Evolutionary conservation across 2,329 filamentous ascomycete genomes (phyloP).

Genomic region (Orbilia brochopaga): DNA sequence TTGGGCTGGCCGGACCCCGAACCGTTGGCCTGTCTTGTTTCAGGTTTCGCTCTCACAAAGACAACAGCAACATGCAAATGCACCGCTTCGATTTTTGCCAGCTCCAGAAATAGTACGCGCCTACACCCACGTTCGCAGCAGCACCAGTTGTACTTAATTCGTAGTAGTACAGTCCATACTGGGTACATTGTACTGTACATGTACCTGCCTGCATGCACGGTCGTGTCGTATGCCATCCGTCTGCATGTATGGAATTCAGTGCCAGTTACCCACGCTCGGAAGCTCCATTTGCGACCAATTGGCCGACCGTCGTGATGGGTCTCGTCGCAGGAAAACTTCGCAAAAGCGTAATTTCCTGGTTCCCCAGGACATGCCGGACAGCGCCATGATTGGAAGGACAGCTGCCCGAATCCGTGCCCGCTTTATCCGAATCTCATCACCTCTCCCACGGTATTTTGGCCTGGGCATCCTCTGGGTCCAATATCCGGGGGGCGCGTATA

Average conservation of each 20-base stretch:
- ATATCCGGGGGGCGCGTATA: slow-evolving; percentile 41
- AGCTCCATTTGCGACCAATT: neutral
- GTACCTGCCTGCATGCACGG: too few relatives aligned
- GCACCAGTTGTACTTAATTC: neutral
- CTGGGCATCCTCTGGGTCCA: slow-evolving; percentile 6
- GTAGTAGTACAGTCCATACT: too few relatives aligned
- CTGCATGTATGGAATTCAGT: too few relatives aligned
- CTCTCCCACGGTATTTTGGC: slow-evolving; percentile 1
- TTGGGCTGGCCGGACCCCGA: slow-evolving; percentile 6
- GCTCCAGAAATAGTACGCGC: slow-evolving; percentile 51
- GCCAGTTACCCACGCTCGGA: slow-evolving; percentile 1
- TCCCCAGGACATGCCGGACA: neutral
- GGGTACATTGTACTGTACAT: too few relatives aligned
- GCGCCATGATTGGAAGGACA: slow-evolving; percentile 40
- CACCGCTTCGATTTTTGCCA: slow-evolving; percentile 1
- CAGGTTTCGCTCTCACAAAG: slow-evolving; percentile 35
- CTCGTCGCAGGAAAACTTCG: too few relatives aligned
- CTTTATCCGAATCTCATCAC: neutral
- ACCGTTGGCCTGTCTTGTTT: slow-evolving; percentile 19
- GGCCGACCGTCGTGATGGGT: neutral
- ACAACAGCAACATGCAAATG: slow-evolving; percentile 28
- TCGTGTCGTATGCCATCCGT: neutral
- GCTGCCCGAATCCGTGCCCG: slow-evolving; percentile 4
- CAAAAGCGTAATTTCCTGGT: slow-evolving; percentile 38
- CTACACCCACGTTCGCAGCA: slow-evolving; percentile 26